A percentile compares a stretch with the other conserved stretches of the same genome.
Evolutionary conservation across 2,329 filamentous ascomycete species (phyloP).

Genomic region (Talaromyces sp.): DNA sequence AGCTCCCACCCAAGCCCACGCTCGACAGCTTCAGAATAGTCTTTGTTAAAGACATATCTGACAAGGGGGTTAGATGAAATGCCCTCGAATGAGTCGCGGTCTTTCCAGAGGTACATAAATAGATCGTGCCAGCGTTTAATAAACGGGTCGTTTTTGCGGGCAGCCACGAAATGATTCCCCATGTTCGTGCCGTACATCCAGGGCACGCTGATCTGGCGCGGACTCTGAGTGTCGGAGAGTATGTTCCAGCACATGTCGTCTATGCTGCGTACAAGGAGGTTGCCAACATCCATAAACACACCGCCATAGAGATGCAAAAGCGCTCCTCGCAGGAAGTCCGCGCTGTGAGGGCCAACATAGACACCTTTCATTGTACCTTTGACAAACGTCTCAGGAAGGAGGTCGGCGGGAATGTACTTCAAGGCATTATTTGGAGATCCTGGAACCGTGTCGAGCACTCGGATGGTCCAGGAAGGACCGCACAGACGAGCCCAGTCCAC

Average conservation of each 20-base stretch:
- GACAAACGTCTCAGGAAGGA: conserved; percentile 40
- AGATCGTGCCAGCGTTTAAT: conserved; percentile 41
- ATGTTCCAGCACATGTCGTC: conserved; percentile 40
- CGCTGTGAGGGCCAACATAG: conserved; percentile 40
- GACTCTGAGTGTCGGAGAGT: conserved; percentile 1
- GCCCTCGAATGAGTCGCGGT: conserved; percentile 26
- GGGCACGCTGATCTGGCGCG: conserved; percentile 8
- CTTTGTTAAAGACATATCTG: not conserved
- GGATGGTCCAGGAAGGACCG: conserved; percentile 37
- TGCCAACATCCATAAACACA: conserved; percentile 41
- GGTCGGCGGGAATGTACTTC: conserved; percentile 30
- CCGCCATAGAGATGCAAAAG: conserved; percentile 22
- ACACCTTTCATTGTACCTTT: conserved; percentile 42
- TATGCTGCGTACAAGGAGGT: conserved; percentile 37
- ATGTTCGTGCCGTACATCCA: conserved; percentile 15
- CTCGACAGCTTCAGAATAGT: conserved; percentile 2
- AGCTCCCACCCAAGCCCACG: conserved; percentile 12
- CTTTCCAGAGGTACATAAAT: conserved; percentile 33
- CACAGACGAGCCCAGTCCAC: conserved; percentile 37
- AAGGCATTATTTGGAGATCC: conserved; percentile 36
- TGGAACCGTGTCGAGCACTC: conserved; percentile 35
- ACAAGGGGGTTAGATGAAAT: conserved; percentile 24
- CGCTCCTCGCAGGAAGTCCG: conserved; percentile 46
- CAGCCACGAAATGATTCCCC: conserved; percentile 42
- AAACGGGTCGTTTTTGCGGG: conserved; percentile 39